Evolutionary conservation across 2,329 filamentous ascomycete species (phyloP).

Genomic region (Ascochyta pisi): DNA sequence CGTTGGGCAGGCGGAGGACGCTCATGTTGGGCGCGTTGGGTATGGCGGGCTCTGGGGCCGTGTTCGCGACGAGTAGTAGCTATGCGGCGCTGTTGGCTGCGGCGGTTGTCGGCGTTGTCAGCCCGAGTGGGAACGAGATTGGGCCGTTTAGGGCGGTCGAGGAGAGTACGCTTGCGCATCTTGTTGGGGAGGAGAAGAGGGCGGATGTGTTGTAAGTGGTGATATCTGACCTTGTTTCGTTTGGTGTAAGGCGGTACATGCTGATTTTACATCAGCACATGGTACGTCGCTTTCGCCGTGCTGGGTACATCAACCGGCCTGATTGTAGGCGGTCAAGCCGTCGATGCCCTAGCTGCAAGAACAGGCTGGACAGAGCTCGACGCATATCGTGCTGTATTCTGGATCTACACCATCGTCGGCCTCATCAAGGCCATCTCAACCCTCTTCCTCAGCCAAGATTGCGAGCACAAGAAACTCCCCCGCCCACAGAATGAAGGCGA

Average conservation of each 20-base stretch:
- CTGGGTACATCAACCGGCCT: slow-evolving; percentile 46
- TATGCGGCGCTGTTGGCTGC: slow-evolving; percentile 44
- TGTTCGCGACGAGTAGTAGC: slow-evolving; percentile 44
- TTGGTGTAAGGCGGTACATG: neutral
- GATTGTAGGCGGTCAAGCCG: slow-evolving; percentile 46
- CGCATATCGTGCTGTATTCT: slow-evolving; percentile 52
- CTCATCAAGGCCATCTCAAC: slow-evolving; percentile 49
- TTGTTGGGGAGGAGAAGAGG: slow-evolving; percentile 37
- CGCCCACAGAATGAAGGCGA: neutral
- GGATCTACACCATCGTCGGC: slow-evolving; percentile 52
- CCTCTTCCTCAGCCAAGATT: slow-evolving; percentile 48
- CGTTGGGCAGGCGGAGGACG: slow-evolving; percentile 41
- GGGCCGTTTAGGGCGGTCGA: slow-evolving; percentile 52
- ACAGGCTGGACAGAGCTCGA: slow-evolving; percentile 48
- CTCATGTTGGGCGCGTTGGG: slow-evolving; percentile 44
- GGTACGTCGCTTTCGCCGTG: slow-evolving; percentile 50
- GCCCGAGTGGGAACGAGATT: slow-evolving; percentile 50
- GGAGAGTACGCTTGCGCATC: slow-evolving; percentile 48
- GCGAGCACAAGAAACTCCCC: slow-evolving; percentile 38
- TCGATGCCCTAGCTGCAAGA: slow-evolving; percentile 40
- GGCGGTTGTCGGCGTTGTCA: slow-evolving; percentile 49
- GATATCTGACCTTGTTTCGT: neutral
- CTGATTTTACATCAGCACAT: slow-evolving; percentile 30
- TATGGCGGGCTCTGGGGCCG: slow-evolving; percentile 45
- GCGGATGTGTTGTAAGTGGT: slow-evolving; percentile 40